These are phyloP conservation scores for Talaromyces borbonicus DNA, from an alignment of 495 filamentous ascomycete species.

Conservation along the genomic window DNA sequence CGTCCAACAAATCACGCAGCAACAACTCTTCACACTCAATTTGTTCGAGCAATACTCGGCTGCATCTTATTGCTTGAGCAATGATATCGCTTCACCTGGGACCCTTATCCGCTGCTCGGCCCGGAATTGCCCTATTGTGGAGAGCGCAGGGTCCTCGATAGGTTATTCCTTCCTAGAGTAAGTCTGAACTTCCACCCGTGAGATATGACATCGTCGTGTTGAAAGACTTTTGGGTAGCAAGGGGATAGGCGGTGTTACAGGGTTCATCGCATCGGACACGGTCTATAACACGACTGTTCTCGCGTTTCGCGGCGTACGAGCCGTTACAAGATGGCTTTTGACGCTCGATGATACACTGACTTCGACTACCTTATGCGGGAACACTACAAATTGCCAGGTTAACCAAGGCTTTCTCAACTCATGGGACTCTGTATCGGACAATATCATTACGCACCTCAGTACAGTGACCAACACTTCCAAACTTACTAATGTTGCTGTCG, in stretches of 20 bases:
- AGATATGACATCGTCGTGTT: background rate
- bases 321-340: constrained; percentile 56
- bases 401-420: constrained; percentile 47
- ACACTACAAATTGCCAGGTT: constrained; percentile 32
- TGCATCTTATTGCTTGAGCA: constrained; percentile 56
- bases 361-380: background rate
- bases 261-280: constrained; percentile 58
- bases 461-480: constrained; percentile 33
- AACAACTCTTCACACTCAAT: constrained; percentile 31
- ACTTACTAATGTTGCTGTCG: constrained; percentile 43
- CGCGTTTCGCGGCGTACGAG: constrained; percentile 57
- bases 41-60: constrained; percentile 63
- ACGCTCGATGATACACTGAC: constrained; percentile 39
- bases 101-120: constrained; percentile 44
- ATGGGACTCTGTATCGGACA: constrained; percentile 39
- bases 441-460: constrained; percentile 30
- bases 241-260: constrained; percentile 48
- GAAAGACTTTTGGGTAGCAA: constrained; percentile 9
- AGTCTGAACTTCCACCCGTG: constrained; percentile 5
- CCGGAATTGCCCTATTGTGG: constrained; percentile 51
- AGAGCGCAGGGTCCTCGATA: constrained; percentile 44
- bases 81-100: constrained; percentile 31
- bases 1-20: too few relatives aligned
- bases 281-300: constrained; percentile 54
- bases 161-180: constrained; percentile 53